Percentiles rank a stretch among this genome's conserved stretches.
phyloP scores from a whole-genome alignment of 73 alveolate genomes.

The Urostyla sp. region DNA sequence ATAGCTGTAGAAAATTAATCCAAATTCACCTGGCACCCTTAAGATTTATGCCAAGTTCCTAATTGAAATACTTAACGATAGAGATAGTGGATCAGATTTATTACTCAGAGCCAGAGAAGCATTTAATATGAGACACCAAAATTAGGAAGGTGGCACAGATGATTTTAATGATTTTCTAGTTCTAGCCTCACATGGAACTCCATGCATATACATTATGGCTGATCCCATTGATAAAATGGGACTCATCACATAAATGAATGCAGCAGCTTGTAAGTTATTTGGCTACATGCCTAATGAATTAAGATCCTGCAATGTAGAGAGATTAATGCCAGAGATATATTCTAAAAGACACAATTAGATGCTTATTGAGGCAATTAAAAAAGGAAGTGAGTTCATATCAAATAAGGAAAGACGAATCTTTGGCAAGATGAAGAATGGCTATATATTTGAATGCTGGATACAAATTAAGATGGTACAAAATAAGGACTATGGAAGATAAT shows the following conservation, averaged over 20 bases:
- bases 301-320: not conserved
- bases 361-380: not conserved
- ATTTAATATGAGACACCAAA: not conserved
- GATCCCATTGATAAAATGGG: not conserved
- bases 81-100: conserved; percentile 82
- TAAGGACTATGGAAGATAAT: not conserved
- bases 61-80: conserved; percentile 86
- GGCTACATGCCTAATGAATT: conserved; percentile 35
- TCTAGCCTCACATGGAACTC: not conserved
- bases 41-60: conserved; percentile 83
- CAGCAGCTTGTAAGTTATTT: conserved; percentile 20
- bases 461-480: conserved; percentile 8
- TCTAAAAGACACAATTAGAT: conserved; percentile 14
- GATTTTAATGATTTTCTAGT: not conserved
- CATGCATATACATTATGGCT: conserved; percentile 40
- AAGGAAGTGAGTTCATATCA: not conserved
- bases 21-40: conserved; percentile 77
- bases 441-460: conserved; percentile 32
- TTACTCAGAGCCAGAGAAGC: conserved; percentile 69
- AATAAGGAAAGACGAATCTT: conserved; percentile 31
- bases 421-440: conserved; percentile 54
- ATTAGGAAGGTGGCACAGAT: conserved; percentile 15
- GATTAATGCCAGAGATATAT: conserved; percentile 38
- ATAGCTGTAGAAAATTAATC: conserved; percentile 82
- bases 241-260: not conserved